Base-by-base conservation (phyloP, 495 filamentous ascomycete genomes). In the Cercophora samala region DNA sequence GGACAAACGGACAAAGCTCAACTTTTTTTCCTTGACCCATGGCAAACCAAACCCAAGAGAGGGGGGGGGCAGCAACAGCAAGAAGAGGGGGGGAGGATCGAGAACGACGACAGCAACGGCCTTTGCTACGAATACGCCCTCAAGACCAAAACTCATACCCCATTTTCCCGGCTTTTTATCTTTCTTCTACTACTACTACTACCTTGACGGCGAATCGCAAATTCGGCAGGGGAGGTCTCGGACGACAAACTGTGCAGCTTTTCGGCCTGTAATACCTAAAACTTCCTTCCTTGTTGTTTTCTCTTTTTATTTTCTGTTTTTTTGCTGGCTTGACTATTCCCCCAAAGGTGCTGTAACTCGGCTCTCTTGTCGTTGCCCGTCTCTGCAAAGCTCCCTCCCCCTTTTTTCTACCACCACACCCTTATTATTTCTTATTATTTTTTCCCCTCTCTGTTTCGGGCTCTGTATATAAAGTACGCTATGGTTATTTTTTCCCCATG, bases 221-320 rank as follows among this genome's bases (percentile, higher is more conserved):
- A 46, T 46, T 29, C 37, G 37, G 37, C 37, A 66, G 64, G 65
- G 72, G 69, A 69, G 68, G 69, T 76, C 64, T 65, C 67, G 63
- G 65, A 69, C 67, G 61, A 66, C 59, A 65, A 66, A 67, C 68
- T 69, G 62, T 53, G 70, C 66, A 74, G 70, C 78, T 79, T 76
- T 77, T 79, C 77, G 79, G 77, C 80, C 77, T 82, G 77, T 82
- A 82, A 81, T 82, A 81, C 75, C 77, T 80, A 66, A 74, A 23
- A 56, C 53, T 74, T 69, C 72, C 74, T 74, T 75, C 51, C 58
- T 70, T 63, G 61, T 66, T 58, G 55, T 70, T 65, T 58, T 73
- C 66, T 59, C 69, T 51, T 68, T 69, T 70, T 63, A 55, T 66
- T 67, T 65, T 70, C 64, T 67, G 66, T 61, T 58, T 64, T 46